Evolutionary conservation across 129 eudicot species (phyloP).

Genomic region (Escallonia rubra): DNA sequence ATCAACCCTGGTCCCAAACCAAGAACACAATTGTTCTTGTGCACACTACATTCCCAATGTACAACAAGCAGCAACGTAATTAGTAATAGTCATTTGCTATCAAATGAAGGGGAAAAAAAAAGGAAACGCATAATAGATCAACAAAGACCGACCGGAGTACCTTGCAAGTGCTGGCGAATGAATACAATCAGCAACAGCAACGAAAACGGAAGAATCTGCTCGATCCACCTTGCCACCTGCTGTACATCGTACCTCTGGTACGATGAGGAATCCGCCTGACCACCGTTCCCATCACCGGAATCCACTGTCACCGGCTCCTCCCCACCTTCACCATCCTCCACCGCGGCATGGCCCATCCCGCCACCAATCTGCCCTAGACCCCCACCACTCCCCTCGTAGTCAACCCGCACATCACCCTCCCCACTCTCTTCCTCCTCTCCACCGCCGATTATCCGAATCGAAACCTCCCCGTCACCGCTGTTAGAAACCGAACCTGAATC

Average conservation of each 20-base stretch:
- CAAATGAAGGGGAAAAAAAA: not conserved
- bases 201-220: slow-evolving; percentile 79
- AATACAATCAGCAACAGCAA: slow-evolving; percentile 63
- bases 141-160: slow-evolving; percentile 11
- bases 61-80: not conserved
- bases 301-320: no score
- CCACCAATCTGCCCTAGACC: slow-evolving; percentile 22
- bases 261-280: slow-evolving; percentile 27
- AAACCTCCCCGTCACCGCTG: slow-evolving; percentile 48
- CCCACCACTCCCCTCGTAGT: slow-evolving; percentile 13
- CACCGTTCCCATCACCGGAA: slow-evolving; percentile 20
- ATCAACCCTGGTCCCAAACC: no score
- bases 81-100: not conserved
- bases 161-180: slow-evolving; percentile 75
- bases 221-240: slow-evolving; percentile 58
- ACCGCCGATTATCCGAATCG: slow-evolving; percentile 55
- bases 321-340: slow-evolving; percentile 17
- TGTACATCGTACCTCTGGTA: slow-evolving; percentile 57
- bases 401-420: slow-evolving; percentile 23
- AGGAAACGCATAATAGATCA: not conserved
- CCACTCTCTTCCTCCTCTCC: slow-evolving; percentile 33
- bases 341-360: not conserved
- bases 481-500: slow-evolving; percentile 15
- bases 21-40: no score
- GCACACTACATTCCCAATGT: no score